Evolutionary conservation across 1,139 yeast genomes (phyloP).

Genomic region (Candida sojae): DNA sequence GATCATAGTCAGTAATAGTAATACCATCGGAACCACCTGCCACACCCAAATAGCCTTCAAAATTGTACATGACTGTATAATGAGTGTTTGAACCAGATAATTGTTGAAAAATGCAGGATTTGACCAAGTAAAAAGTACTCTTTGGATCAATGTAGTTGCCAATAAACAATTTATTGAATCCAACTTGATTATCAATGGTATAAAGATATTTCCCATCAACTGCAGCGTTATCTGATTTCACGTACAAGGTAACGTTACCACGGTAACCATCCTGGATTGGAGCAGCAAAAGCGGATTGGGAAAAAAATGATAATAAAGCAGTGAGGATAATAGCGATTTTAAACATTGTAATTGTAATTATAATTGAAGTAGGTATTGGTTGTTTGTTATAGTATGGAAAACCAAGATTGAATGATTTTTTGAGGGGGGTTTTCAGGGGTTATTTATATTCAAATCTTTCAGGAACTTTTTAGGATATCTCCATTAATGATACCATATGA

Average conservation of each 20-base stretch:
- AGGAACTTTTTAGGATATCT: not conserved
- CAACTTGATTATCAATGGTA: not conserved
- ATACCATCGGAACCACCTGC: constrained; percentile 6
- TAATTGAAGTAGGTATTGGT: not conserved
- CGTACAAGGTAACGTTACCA: constrained; percentile 4
- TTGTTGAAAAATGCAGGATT: not conserved
- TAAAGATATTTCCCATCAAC: constrained; percentile 1
- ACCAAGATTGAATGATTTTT: not conserved
- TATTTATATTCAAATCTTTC: not conserved
- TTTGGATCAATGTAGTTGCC: constrained; percentile 2
- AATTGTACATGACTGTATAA: not conserved
- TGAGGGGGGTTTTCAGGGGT: not conserved
- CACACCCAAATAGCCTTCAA: constrained; percentile 1
- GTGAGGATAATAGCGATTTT: constrained; percentile 1
- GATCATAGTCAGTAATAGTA: constrained; percentile 1
- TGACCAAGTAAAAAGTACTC: constrained; percentile 1
- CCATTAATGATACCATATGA: no score
- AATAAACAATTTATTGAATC: constrained; percentile 1
- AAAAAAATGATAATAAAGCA: constrained; percentile 3
- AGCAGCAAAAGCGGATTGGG: constrained; percentile 4
- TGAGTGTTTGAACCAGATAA: not conserved
- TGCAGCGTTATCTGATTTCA: constrained; percentile 1
- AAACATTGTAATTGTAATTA: not conserved
- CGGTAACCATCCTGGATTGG: constrained; percentile 5
- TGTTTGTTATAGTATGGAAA: not conserved